Evolutionary conservation across 164 flowering plant genomes (phyloP).

Genomic region (Malania oleifera): DNA sequence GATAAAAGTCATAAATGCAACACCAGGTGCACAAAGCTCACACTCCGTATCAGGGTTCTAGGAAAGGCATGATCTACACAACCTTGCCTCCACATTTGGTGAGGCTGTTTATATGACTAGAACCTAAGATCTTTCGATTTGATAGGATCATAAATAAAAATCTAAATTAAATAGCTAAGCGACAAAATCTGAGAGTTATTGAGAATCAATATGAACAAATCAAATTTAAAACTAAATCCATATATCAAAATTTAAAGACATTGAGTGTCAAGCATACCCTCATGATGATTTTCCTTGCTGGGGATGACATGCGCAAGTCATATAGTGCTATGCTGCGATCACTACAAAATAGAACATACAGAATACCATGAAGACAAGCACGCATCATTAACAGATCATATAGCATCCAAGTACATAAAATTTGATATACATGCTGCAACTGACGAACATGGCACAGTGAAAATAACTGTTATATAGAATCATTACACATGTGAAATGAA

Average conservation of each 20-base stretch:
- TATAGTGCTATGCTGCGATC: constrained; percentile 84
- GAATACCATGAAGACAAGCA: not conserved
- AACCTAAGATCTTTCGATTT: not conserved
- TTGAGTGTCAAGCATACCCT: constrained; percentile 36
- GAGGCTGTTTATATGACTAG: not conserved
- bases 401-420: no score
- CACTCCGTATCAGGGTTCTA: no score
- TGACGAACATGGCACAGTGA: no score
- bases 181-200: not conserved
- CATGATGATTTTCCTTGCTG: constrained; percentile 76
- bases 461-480: no score
- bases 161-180: not conserved
- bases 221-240: not conserved
- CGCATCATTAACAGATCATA: not conserved
- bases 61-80: no score
- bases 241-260: not conserved
- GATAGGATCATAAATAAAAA: no score
- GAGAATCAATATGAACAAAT: not conserved
- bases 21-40: no score
- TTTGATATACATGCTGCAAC: no score
- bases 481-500: no score
- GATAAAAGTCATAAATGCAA: no score
- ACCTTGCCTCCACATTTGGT: no score
- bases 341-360: constrained; percentile 28
- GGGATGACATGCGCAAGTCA: constrained; percentile 77